A percentile compares a stretch with the other conserved stretches of the same genome.
Conservation (phyloP, 1,284 basidiomycete genomes). For the Agroathelia rolfsii region DNA sequence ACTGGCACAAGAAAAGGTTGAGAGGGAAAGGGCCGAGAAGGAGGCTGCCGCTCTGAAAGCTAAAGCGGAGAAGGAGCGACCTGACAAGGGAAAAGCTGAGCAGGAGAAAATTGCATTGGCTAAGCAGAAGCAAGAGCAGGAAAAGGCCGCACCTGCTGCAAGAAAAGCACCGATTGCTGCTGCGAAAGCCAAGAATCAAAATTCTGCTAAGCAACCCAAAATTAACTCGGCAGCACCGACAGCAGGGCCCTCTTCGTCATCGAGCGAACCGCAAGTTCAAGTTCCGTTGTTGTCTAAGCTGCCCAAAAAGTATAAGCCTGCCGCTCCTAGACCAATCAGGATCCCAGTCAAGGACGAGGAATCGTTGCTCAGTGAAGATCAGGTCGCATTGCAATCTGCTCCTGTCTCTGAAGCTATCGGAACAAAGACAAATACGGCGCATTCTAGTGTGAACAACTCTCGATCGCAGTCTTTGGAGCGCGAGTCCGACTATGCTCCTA, state of each 20-base stretch:
- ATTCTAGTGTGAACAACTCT: conserved; percentile 42
- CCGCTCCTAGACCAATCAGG: conserved; percentile 47
- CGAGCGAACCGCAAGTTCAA: conserved; percentile 34
- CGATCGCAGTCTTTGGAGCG: conserved; percentile 51
- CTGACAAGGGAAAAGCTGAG: conserved; percentile 20
- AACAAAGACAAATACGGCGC: conserved; percentile 22
- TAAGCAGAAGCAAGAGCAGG: conserved; percentile 21
- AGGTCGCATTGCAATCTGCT: conserved; percentile 33
- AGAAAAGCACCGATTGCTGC: conserved; percentile 24
- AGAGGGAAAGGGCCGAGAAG: conserved; percentile 24
- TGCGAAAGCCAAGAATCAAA: conserved; percentile 13
- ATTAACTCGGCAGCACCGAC: conserved; percentile 10
- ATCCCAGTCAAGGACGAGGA: conserved; percentile 33
- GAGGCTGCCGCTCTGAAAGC: conserved; percentile 23
- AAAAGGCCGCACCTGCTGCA: conserved; percentile 19
- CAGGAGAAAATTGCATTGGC: conserved; percentile 20
- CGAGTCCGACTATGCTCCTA: conserved; percentile 27
- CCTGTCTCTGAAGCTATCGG: conserved; percentile 33
- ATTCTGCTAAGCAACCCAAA: conserved; percentile 15
- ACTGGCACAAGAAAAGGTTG: conserved; percentile 24
- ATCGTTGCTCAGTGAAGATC: no score
- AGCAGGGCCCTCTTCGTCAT: conserved; percentile 12
- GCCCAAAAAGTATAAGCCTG: conserved; percentile 70
- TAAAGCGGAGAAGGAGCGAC: conserved; percentile 16
- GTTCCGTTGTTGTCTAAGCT: conserved; percentile 68